A percentile compares a stretch with the other conserved stretches of the same genome.
Conservation (phyloP, 805 yeast genomes). For the Zygosaccharomyces lentus region DNA sequence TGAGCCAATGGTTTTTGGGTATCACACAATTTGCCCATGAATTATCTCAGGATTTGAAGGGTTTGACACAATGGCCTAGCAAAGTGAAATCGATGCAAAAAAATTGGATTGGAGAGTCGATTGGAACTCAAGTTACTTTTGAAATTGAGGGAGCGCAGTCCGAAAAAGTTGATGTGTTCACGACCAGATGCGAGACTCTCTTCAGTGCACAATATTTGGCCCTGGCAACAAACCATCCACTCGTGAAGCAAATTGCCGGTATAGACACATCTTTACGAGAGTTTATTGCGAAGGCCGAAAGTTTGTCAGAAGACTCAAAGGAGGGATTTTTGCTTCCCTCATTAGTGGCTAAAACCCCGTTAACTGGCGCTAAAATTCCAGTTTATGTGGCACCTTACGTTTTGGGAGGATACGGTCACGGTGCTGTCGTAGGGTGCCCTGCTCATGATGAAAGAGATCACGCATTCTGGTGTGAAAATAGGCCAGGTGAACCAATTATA, state of each 20-base stretch:
- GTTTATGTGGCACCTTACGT: constrained; percentile 91
- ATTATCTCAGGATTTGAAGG: constrained; percentile 58
- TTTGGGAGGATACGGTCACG: constrained; percentile 74
- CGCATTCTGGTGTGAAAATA: constrained; percentile 70
- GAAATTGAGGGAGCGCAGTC: constrained; percentile 25
- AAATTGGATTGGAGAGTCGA: constrained; percentile 90
- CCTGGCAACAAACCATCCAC: constrained; percentile 64
- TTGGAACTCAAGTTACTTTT: constrained; percentile 70
- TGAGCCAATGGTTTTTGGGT: constrained; percentile 92
- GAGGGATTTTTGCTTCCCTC: constrained; percentile 53
- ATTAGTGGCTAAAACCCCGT: constrained; percentile 54
- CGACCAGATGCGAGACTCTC: constrained; percentile 88
- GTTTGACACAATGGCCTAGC: constrained; percentile 75
- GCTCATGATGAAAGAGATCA: constrained; percentile 85
- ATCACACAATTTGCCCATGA: constrained; percentile 77
- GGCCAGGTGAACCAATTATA: constrained; percentile 41
- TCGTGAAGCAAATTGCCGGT: constrained; percentile 41
- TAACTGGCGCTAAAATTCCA: constrained; percentile 50
- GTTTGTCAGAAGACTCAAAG: constrained; percentile 45
- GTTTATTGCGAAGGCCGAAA: constrained; percentile 43
- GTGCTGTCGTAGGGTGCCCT: constrained; percentile 98
- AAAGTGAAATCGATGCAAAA: constrained; percentile 86
- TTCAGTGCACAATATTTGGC: constrained; percentile 82
- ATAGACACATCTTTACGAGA: constrained; percentile 39
- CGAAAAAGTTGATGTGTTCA: constrained; percentile 52